Percentiles rank a stretch among this genome's conserved stretches.
phyloP scores from a whole-genome alignment of 2,329 filamentous ascomycete species.

The Arachnomyces sp. region DNA sequence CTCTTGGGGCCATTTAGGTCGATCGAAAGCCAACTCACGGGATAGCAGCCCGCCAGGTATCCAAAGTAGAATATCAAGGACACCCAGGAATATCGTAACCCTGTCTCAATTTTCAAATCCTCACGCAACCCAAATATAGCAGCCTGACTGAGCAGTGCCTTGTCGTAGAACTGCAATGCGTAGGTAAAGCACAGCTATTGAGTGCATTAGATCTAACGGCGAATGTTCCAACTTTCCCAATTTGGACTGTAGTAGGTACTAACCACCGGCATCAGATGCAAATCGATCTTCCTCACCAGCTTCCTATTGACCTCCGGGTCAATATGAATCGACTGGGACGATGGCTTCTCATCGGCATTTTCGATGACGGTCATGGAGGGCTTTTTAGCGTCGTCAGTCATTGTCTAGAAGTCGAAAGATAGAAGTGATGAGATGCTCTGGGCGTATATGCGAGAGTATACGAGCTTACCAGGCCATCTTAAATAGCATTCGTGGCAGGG shows the following conservation, averaged over 20 bases:
- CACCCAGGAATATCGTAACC: slow-evolving; percentile 39
- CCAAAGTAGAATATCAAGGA: slow-evolving; percentile 45
- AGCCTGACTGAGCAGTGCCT: slow-evolving; percentile 49
- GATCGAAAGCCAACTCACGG: slow-evolving; percentile 15
- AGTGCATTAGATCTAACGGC: no score
- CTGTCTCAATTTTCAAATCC: slow-evolving; percentile 34
- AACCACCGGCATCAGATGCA: slow-evolving; percentile 36
- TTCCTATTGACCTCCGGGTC: slow-evolving; percentile 36
- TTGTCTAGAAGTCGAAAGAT: no score
- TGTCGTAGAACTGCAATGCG: slow-evolving; percentile 44
- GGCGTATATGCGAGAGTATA: no score
- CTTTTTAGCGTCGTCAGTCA: no score
- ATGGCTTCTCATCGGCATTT: slow-evolving; percentile 15
- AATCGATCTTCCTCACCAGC: slow-evolving; percentile 37
- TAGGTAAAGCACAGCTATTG: slow-evolving; percentile 36
- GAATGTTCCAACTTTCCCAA: no score
- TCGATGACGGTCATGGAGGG: no score
- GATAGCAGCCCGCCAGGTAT: slow-evolving; percentile 43
- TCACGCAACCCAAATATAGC: slow-evolving; percentile 33
- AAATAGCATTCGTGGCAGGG: no score
- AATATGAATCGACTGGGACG: slow-evolving; percentile 36
- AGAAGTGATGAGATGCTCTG: no score
- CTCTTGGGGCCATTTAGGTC: no score
- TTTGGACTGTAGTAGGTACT: no score
- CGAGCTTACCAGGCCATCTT: no score